Evolutionary conservation across 495 filamentous ascomycete genomes (phyloP).

Genomic region (Daldinia bambusicola): DNA sequence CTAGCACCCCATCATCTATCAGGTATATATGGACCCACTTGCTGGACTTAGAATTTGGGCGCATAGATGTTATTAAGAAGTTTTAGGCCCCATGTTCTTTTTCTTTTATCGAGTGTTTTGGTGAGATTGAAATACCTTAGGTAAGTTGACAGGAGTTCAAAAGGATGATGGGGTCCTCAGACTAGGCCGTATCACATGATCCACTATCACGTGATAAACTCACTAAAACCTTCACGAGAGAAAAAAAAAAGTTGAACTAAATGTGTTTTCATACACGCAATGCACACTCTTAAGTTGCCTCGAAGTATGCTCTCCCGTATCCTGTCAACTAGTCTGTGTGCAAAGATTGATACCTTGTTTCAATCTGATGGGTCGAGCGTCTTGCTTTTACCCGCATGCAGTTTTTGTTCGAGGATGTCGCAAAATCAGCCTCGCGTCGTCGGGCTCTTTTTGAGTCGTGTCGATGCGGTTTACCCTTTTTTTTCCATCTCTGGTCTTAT

Average conservation of each 20-base stretch:
- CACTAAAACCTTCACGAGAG: neutral
- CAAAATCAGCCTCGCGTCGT: slow-evolving; percentile 32
- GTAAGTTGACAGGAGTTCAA: no score
- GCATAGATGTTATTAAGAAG: no score
- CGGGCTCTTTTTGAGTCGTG: slow-evolving; percentile 29
- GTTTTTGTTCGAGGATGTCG: slow-evolving; percentile 43
- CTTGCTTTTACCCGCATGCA: slow-evolving; percentile 50
- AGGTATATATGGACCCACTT: no score
- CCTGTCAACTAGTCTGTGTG: slow-evolving; percentile 95
- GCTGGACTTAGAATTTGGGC: no score
- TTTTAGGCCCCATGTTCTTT: no score
- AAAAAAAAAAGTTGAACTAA: neutral
- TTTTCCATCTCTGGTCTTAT: slow-evolving; percentile 9
- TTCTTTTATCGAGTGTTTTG: no score
- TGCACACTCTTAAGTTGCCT: slow-evolving; percentile 97
- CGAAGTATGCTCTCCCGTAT: slow-evolving; percentile 72
- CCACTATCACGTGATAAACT: no score
- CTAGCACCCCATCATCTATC: no score
- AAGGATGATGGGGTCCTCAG: no score
- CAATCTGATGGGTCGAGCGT: slow-evolving; percentile 53
- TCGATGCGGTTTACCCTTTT: slow-evolving; percentile 29
- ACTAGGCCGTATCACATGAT: no score
- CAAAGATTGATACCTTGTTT: slow-evolving; percentile 72
- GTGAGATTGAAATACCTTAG: no score
- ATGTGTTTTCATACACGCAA: slow-evolving; percentile 8